A percentile compares a stretch with the other conserved stretches of the same genome.
Evolutionary conservation across 129 eudicot species (phyloP).

Genomic region (Chrysanthemum lavandulifolium): DNA sequence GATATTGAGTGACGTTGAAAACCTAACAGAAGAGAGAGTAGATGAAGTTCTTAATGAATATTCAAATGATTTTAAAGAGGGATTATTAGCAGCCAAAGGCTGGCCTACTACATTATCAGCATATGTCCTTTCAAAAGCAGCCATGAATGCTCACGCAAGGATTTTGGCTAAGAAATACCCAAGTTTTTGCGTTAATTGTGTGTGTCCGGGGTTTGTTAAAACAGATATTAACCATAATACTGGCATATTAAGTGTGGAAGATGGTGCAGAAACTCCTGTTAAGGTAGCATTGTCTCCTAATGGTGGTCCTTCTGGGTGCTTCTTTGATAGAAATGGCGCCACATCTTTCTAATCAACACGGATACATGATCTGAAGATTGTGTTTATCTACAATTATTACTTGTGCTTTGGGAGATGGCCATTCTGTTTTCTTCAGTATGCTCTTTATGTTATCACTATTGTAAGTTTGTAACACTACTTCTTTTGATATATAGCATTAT

Average conservation of each 20-base stretch:
- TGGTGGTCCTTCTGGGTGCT: constrained; percentile 39
- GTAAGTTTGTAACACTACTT: no score
- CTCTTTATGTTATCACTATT: not conserved
- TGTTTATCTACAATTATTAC: not conserved
- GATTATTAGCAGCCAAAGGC: constrained; percentile 28
- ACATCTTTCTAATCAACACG: constrained; percentile 34
- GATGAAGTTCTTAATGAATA: constrained; percentile 43
- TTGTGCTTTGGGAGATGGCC: not conserved
- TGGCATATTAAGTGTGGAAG: constrained; percentile 38
- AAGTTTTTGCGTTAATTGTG: constrained; percentile 40
- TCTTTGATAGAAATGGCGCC: constrained; percentile 39
- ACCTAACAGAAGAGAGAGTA: constrained; percentile 49
- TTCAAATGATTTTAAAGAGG: constrained; percentile 43
- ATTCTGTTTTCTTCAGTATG: not conserved
- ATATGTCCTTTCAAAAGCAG: constrained; percentile 52
- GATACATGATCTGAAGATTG: not conserved
- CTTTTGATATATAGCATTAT: no score
- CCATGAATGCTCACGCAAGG: constrained; percentile 63
- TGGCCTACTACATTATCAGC: constrained; percentile 41
- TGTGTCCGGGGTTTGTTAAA: constrained; percentile 60
- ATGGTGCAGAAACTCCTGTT: constrained; percentile 47
- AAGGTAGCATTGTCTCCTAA: constrained; percentile 38
- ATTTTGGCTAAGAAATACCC: constrained; percentile 60
- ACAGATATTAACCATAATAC: constrained; percentile 39
- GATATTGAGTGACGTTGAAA: constrained; percentile 32